Conservation (phyloP, 2,329 filamentous ascomycete species). For the Grosmannia clavigera region DNA sequence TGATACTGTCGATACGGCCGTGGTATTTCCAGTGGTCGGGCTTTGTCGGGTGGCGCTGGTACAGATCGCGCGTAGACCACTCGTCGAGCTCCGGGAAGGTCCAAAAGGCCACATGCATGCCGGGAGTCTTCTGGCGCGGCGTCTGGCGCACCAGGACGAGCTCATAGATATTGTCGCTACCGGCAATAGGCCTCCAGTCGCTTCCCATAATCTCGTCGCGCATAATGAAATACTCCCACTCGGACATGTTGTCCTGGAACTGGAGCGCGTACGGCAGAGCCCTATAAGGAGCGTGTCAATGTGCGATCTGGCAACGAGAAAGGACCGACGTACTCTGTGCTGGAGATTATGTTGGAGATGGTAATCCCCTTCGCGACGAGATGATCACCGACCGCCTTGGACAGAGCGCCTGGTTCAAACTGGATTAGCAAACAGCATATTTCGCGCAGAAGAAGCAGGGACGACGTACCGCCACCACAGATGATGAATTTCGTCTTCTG, state of each 20-base stretch:
- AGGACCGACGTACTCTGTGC: slow-evolving; percentile 26
- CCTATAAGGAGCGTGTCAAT: slow-evolving; percentile 13
- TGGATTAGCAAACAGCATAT: neutral
- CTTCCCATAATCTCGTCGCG: slow-evolving; percentile 21
- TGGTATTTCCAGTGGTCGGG: slow-evolving; percentile 23
- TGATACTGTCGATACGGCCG: slow-evolving; percentile 30
- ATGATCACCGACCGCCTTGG: slow-evolving; percentile 23
- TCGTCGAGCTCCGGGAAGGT: slow-evolving; percentile 27
- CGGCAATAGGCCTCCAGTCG: neutral
- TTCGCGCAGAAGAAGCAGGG: neutral
- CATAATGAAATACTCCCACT: slow-evolving; percentile 32
- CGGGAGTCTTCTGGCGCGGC: slow-evolving; percentile 17
- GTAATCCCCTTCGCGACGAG: slow-evolving; percentile 23
- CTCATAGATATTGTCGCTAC: slow-evolving; percentile 21
- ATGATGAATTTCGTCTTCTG: slow-evolving; percentile 20
- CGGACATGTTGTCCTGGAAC: slow-evolving; percentile 18
- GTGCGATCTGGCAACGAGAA: neutral
- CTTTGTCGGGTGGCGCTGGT: slow-evolving; percentile 24
- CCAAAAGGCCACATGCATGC: slow-evolving; percentile 25
- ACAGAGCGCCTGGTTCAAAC: slow-evolving; percentile 21
- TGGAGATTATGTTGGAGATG: slow-evolving; percentile 25
- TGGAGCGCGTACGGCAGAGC: slow-evolving; percentile 22
- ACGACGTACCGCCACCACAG: slow-evolving; percentile 25
- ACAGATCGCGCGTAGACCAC: slow-evolving; percentile 33
- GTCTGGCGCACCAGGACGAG: slow-evolving; percentile 24